phyloP scores from a whole-genome alignment of 148 eudicot genomes.

The Pouteria glomerata region DNA sequence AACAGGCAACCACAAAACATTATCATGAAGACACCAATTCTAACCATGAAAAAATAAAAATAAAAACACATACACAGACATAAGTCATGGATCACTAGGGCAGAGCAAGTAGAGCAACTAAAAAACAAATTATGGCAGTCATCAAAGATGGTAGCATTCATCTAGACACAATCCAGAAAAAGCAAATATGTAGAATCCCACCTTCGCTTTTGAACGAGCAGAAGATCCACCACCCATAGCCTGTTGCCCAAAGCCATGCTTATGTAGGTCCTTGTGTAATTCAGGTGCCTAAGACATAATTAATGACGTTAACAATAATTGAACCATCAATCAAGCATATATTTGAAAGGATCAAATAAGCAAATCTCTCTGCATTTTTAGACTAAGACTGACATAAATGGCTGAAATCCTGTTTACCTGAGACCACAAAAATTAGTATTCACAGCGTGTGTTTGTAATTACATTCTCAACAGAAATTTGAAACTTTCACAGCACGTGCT shows the following conservation, averaged over 20 bases:
- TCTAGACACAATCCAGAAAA: background rate
- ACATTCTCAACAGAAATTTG: background rate
- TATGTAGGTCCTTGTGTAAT: conserved; percentile 37
- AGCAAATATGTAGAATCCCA: background rate
- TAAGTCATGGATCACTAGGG: too few species aligned
- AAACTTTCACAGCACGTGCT: background rate
- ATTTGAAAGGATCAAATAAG: background rate
- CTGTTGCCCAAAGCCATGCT: conserved; percentile 14
- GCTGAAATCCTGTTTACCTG: too few species aligned
- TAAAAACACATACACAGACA: too few species aligned
- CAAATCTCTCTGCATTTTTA: too few species aligned
- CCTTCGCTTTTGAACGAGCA: conserved; percentile 23
- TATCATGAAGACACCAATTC: too few species aligned
- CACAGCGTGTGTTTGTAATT: background rate
- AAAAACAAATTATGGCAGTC: background rate
- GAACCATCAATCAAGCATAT: background rate
- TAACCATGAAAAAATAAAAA: too few species aligned
- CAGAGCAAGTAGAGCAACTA: background rate
- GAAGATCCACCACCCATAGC: conserved; percentile 24
- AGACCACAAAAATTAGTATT: too few species aligned
- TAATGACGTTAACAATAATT: background rate
- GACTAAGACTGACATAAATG: too few species aligned
- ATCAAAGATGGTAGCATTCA: background rate
- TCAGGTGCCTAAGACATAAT: conserved; percentile 28
- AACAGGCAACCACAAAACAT: too few species aligned